phyloP scores from a whole-genome alignment of 140 eudicot genomes.

The Stevia rebaudiana region DNA sequence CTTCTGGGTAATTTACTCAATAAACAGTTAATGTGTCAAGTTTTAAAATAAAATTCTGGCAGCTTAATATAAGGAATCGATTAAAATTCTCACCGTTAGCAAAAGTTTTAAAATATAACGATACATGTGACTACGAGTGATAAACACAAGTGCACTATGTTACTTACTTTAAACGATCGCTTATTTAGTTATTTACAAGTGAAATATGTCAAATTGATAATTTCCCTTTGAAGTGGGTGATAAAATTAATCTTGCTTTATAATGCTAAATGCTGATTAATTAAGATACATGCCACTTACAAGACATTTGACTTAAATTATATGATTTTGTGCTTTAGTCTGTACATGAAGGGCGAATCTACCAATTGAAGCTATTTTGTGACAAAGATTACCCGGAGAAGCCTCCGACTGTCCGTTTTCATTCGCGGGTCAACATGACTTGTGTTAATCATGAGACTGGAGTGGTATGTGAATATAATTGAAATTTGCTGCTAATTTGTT shows the following conservation, averaged over 20 bases:
- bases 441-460: constrained; percentile 78
- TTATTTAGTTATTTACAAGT: not conserved
- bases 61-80: not conserved
- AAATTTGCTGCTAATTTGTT: not conserved
- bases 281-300: not conserved
- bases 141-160: not conserved
- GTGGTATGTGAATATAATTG: constrained; percentile 37
- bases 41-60: not conserved
- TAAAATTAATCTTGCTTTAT: not conserved
- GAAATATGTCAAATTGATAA: not conserved
- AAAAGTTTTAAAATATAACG: not conserved
- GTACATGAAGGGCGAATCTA: constrained; percentile 89
- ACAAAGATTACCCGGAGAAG: constrained; percentile 90
- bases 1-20: no score
- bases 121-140: not conserved
- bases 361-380: constrained; percentile 69
- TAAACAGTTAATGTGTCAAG: not conserved
- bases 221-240: not conserved
- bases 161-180: not conserved
- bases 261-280: not conserved
- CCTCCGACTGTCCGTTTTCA: constrained; percentile 87
- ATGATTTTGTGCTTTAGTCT: not conserved
- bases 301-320: not conserved
- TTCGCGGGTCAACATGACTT: constrained; percentile 76
- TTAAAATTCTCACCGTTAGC: not conserved